Conservation (phyloP, 2,329 filamentous ascomycete species). For the Fusarium falciforme region DNA sequence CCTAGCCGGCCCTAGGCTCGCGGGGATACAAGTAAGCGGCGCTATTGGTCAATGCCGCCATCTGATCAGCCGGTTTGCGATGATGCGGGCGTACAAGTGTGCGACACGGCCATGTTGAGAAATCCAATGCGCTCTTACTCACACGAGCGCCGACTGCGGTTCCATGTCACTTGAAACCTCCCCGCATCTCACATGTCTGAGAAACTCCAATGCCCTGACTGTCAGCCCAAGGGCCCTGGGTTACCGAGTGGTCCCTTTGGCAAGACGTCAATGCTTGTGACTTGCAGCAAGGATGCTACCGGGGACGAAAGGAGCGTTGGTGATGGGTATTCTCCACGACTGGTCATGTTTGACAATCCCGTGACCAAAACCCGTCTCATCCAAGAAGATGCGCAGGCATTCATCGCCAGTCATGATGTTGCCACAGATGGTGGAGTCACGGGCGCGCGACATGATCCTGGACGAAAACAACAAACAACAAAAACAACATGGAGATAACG, state of each 20-base stretch:
- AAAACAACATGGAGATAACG: conserved; percentile 27
- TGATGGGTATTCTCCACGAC: neutral
- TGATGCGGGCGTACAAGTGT: conserved; percentile 7
- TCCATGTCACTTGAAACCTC: conserved; percentile 23
- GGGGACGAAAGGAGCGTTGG: neutral
- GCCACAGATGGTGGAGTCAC: conserved; percentile 26
- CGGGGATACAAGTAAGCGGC: conserved; percentile 25
- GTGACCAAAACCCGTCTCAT: conserved; percentile 25
- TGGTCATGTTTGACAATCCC: conserved; percentile 12
- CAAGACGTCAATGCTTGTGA: neutral
- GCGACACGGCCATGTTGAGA: conserved; percentile 18
- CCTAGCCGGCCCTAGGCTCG: conserved; percentile 20
- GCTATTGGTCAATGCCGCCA: conserved; percentile 29
- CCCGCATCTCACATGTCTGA: conserved; percentile 32
- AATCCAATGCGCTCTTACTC: neutral
- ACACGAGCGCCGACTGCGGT: conserved; percentile 5
- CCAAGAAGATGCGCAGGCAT: conserved; percentile 12
- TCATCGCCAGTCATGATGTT: conserved; percentile 22
- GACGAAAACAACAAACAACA: conserved; percentile 33
- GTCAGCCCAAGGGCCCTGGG: neutral
- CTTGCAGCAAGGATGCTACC: neutral
- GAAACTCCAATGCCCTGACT: neutral
- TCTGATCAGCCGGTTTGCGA: conserved; percentile 3
- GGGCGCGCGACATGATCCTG: conserved; percentile 9
- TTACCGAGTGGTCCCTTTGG: neutral